phyloP scores from a whole-genome alignment of 2,329 filamentous ascomycete genomes.

The Verticillium dahliae region DNA sequence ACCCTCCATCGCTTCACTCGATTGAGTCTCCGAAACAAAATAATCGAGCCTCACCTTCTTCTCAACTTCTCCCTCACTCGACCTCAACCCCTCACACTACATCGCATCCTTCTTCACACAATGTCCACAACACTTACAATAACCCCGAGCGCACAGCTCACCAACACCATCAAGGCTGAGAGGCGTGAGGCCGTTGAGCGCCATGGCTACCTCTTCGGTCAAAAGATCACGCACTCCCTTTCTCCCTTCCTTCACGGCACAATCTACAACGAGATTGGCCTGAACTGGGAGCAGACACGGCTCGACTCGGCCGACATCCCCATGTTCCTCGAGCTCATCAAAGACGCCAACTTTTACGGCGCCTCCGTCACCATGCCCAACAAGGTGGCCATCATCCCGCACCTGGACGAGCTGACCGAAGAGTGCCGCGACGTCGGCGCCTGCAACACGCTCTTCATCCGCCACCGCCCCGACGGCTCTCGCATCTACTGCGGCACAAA shows the following conservation, averaged over 20 bases:
- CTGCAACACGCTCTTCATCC: conserved; percentile 72
- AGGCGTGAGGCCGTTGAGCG: conserved; percentile 22
- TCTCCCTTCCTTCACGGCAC: conserved; percentile 48
- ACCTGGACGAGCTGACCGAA: conserved; percentile 66
- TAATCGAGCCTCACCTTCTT: not conserved
- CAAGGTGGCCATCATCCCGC: conserved; percentile 68
- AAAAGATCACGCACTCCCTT: conserved; percentile 48
- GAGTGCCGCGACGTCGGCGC: conserved; percentile 70
- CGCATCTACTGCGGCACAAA: conserved; percentile 65
- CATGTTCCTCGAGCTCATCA: conserved; percentile 43
- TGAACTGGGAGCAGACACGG: conserved; percentile 45
- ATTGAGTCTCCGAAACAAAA: not conserved
- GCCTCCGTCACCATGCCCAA: conserved; percentile 78
- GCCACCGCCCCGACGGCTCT: conserved; percentile 36
- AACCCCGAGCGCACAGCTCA: not conserved
- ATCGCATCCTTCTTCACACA: not conserved
- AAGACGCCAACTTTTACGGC: conserved; percentile 57
- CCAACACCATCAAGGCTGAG: not conserved
- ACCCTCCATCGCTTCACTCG: not conserved
- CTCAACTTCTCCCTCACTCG: not conserved
- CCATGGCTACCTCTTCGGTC: conserved; percentile 51
- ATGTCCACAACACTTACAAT: not conserved
- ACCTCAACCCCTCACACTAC: not conserved
- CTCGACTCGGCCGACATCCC: conserved; percentile 45
- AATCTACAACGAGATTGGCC: conserved; percentile 42